Evolutionary conservation across 2,329 filamentous ascomycete genomes (phyloP), one percentile per base, ranked within the genome.

Genomic region (Ceratocystis eucalypticola): DNA sequence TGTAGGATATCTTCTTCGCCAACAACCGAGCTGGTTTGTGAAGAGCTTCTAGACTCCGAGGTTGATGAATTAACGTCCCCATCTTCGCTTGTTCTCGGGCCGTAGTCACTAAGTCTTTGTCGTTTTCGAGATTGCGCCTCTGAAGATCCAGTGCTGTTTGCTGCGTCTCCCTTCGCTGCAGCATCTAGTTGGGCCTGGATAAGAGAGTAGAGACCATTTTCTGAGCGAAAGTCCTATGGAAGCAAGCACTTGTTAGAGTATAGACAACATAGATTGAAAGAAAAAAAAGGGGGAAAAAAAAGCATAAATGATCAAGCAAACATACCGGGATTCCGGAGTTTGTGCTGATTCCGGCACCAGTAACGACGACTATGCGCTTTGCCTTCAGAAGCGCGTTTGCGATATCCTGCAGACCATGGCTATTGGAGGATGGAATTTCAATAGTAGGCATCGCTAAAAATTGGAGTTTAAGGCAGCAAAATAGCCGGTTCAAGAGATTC

Each of bases 271-370:
- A 7, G 15, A 46, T 4, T 55, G 3, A 25, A 44, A 6, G 20
- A 55, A 48, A 15, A 53, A 30, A 50, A 53, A 28, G 0, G 7
- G 30, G 1, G 0, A 37, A 37, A 37, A 12, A 12, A 12, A 37
- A 33, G 30, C 1, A 12, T 37, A 37, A 10, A 37, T 12, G 33
- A 37, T 12, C 33, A 10, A 37, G 33, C 25, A 45, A 15, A 62
- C 68, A 65, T 77, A 89, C 87, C 63, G 87, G 87, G 72, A 89
- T 89, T 66, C 87, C 87, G 69, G 85, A 88, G 73, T 88, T 89
- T 63, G 87, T 89, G 72, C 85, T 88, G 72, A 89, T 89, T 64
- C 87, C 87, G 62, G 87, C 87, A 62, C 87, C 87, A 0, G 87
- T 89, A 41, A 89, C 79, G 22, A 89, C 83, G 7, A 89, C 80